phyloP scores from a whole-genome alignment of 2,329 filamentous ascomycete species.

The Phialophora chinensis region DNA sequence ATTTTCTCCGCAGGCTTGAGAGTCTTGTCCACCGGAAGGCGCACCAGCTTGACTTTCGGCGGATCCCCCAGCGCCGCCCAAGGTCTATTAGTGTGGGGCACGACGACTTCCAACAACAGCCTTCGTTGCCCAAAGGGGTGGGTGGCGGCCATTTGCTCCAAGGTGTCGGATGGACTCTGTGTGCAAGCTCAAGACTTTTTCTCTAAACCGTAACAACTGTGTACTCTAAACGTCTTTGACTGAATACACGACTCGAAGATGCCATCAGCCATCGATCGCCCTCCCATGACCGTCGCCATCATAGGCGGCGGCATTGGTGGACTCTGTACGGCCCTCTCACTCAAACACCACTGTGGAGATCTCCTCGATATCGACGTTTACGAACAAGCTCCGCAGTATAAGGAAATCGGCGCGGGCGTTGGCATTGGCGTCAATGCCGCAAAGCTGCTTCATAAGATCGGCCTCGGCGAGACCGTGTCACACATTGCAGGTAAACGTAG shows the following conservation, averaged over 20 bases:
- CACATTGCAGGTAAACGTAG: slow-evolving; percentile 43
- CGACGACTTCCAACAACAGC: background rate
- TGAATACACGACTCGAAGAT: slow-evolving; percentile 8
- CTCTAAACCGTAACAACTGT: background rate
- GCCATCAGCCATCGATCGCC: slow-evolving; percentile 15
- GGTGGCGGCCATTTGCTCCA: background rate
- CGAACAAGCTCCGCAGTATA: slow-evolving; percentile 36
- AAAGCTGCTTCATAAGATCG: slow-evolving; percentile 39
- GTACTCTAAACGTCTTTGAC: background rate
- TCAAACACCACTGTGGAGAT: slow-evolving; percentile 43
- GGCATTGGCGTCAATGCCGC: slow-evolving; percentile 35
- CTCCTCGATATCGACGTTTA: slow-evolving; percentile 42
- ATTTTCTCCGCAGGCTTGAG: slow-evolving; percentile 11
- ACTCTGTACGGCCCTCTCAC: slow-evolving; percentile 46
- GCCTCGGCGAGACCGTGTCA: slow-evolving; percentile 43
- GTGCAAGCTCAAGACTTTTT: background rate
- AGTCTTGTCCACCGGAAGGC: slow-evolving; percentile 12
- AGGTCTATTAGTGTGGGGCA: slow-evolving; percentile 1
- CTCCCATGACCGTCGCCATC: slow-evolving; percentile 44
- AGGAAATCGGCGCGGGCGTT: slow-evolving; percentile 37
- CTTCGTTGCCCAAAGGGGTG: background rate
- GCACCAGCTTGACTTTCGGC: background rate
- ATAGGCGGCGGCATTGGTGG: slow-evolving; percentile 51
- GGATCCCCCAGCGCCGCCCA: background rate
- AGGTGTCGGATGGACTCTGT: background rate